Conservation (phyloP, 2,329 filamentous ascomycete species). For the Nothopassalora personata region DNA sequence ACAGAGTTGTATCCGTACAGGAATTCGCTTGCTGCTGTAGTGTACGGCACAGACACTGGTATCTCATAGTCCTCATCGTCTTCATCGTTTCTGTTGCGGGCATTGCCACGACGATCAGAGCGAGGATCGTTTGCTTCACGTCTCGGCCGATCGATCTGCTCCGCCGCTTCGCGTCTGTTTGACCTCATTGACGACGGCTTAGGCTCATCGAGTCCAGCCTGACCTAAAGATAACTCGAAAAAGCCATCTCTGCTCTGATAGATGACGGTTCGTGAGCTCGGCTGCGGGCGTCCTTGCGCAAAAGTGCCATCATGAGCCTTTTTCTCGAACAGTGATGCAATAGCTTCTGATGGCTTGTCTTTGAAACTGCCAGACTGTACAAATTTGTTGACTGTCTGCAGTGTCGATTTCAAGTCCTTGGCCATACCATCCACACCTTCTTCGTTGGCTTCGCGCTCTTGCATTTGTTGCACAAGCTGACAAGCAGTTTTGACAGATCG, state of each 20-base stretch:
- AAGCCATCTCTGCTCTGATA: conserved; percentile 11
- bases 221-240: conserved; percentile 10
- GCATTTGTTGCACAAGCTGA: conserved; percentile 14
- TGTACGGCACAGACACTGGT: conserved; percentile 56
- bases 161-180: not conserved
- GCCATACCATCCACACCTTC: conserved; percentile 14
- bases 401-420: conserved; percentile 5
- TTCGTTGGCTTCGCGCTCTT: conserved; percentile 14
- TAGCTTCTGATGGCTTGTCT: conserved; percentile 12
- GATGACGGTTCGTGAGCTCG: conserved; percentile 13
- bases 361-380: conserved; percentile 16
- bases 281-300: conserved; percentile 4
- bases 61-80: conserved; percentile 25
- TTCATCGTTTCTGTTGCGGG: not conserved
- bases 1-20: conserved; percentile 81
- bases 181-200: not conserved
- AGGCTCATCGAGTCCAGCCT: not conserved
- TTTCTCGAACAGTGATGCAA: conserved; percentile 15
- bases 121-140: not conserved
- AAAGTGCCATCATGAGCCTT: conserved; percentile 17
- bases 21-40: conserved; percentile 84
- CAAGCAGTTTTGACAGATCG: conserved; percentile 16
- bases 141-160: not conserved
- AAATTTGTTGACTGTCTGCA: conserved; percentile 13
- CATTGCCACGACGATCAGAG: not conserved